phyloP scores from a whole-genome alignment of 2,329 filamentous ascomycete genomes.

The Nemania diffusa region DNA sequence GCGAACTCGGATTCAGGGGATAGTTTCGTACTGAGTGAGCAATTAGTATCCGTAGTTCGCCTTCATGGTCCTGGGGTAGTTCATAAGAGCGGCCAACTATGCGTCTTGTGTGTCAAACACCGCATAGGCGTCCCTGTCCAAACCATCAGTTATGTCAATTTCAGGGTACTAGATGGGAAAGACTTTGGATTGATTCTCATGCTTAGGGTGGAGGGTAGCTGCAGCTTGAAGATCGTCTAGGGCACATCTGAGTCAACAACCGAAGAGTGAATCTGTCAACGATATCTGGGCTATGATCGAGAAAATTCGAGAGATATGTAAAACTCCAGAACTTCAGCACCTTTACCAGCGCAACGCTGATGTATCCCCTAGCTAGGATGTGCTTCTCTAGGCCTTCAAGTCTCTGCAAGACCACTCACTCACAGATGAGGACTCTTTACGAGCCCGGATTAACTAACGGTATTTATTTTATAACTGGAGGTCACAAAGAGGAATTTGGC shows the following conservation, averaged over 20 bases:
- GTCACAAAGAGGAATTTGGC: no score
- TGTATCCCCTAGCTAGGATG: neutral
- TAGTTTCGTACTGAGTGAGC: neutral
- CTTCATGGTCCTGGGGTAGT: neutral
- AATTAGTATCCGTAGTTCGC: neutral
- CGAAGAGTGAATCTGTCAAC: neutral
- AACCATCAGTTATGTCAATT: neutral
- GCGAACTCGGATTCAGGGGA: neutral
- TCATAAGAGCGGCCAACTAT: neutral
- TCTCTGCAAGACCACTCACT: neutral
- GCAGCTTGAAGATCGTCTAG: neutral
- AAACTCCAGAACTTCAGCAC: neutral
- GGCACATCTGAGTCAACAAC: neutral
- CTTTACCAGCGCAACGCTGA: neutral
- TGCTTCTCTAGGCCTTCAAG: neutral
- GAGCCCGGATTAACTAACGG: neutral
- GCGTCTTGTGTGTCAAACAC: neutral
- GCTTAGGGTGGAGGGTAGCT: neutral
- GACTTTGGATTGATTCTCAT: neutral
- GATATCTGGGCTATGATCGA: neutral
- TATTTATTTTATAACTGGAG: neutral
- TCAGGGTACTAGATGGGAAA: neutral
- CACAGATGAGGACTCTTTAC: neutral
- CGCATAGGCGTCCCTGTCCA: neutral
- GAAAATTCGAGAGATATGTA: neutral